These are phyloP conservation scores for Eutrema salsugineum DNA, from an alignment of 441 rosid species.

Conservation along the genomic window DNA sequence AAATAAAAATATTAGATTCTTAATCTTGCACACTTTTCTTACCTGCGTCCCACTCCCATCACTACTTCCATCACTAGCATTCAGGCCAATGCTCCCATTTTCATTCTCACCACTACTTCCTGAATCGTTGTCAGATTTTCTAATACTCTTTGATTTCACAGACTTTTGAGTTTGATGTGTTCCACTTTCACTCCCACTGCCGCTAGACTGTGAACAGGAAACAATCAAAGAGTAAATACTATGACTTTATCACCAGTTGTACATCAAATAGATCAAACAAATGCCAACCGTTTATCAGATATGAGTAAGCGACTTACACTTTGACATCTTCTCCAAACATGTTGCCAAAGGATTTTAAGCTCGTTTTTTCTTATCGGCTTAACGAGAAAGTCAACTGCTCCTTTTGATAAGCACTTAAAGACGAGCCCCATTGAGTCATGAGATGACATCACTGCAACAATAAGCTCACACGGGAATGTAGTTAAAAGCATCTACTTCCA, in stretches of 20 bases:
- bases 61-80: conserved; percentile 52
- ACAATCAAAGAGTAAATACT: conserved; percentile 3
- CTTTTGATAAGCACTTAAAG: conserved; percentile 88
- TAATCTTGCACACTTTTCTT: conserved; percentile 11
- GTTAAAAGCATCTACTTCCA: conserved; percentile 33
- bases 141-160: conserved; percentile 39
- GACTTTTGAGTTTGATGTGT: conserved; percentile 48
- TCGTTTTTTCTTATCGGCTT: conserved; percentile 94
- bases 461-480: conserved; percentile 25
- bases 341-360: conserved; percentile 93
- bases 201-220: conserved; percentile 49
- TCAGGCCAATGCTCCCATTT: conserved; percentile 38
- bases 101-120: conserved; percentile 47
- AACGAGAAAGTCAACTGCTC: conserved; percentile 91
- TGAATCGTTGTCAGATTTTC: conserved; percentile 43
- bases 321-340: conserved; percentile 96
- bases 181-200: conserved; percentile 72
- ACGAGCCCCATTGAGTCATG: conserved; percentile 89
- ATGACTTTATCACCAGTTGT: conserved; percentile 3
- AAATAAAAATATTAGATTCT: neutral
- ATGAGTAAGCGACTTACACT: conserved; percentile 47
- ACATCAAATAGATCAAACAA: neutral
- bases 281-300: neutral
- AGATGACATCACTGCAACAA: conserved; percentile 94
- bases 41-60: conserved; percentile 72